These are phyloP conservation scores for Theobroma cacao DNA, from an alignment of 345 rosid species.

Conservation along the genomic window DNA sequence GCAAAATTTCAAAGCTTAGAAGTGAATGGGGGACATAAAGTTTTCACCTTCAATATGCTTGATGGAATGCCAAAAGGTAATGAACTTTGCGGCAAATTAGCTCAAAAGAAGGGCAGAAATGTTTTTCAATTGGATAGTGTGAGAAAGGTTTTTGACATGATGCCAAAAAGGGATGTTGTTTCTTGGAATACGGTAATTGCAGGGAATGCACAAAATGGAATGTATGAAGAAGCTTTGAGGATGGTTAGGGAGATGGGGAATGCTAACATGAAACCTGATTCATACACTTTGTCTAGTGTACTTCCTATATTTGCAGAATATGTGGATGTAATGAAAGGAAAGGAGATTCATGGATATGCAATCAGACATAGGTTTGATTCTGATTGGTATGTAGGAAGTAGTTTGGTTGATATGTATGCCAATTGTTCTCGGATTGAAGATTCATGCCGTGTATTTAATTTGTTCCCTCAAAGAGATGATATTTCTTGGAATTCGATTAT, in stretches of 20 bases:
- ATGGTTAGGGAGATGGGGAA: slow-evolving; percentile 69
- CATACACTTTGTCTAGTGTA: slow-evolving; percentile 74
- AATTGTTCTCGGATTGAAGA: slow-evolving; percentile 57
- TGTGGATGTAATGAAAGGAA: slow-evolving; percentile 59
- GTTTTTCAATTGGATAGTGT: slow-evolving; percentile 30
- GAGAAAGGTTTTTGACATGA: slow-evolving; percentile 58
- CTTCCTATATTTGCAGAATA: slow-evolving; percentile 73
- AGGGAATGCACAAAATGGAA: slow-evolving; percentile 64
- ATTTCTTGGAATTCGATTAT: slow-evolving; percentile 80
- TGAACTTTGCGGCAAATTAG: neutral
- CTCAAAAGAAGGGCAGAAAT: neutral
- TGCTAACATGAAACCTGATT: slow-evolving; percentile 59
- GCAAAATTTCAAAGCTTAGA: slow-evolving; percentile 44
- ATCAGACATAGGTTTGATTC: slow-evolving; percentile 53
- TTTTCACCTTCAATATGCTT: slow-evolving; percentile 19
- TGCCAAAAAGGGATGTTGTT: slow-evolving; percentile 74
- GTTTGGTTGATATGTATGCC: slow-evolving; percentile 84
- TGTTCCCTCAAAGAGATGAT: slow-evolving; percentile 45
- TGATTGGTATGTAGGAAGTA: slow-evolving; percentile 59
- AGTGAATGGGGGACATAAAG: neutral
- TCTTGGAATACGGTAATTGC: slow-evolving; percentile 83
- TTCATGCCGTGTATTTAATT: slow-evolving; percentile 43
- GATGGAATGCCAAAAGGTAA: slow-evolving; percentile 44
- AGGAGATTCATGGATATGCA: slow-evolving; percentile 79
- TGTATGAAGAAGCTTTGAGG: slow-evolving; percentile 59